phyloP scores from a whole-genome alignment of 2,329 filamentous ascomycete genomes.

The Geosmithia morbida region DNA sequence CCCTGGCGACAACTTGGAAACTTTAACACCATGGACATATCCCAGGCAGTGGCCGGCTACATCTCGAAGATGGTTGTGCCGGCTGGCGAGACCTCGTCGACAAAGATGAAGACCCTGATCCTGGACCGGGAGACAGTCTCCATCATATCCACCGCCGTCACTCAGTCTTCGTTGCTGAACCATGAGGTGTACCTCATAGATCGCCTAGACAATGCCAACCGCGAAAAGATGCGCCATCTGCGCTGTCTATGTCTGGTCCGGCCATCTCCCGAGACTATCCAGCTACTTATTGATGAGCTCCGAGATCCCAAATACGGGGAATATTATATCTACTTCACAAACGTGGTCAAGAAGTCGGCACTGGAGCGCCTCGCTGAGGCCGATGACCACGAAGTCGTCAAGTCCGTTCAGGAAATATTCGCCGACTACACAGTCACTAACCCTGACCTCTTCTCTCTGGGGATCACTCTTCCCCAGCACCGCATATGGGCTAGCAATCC shows the following conservation, averaged over 20 bases:
- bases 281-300: constrained; percentile 87
- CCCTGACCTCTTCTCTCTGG: constrained; percentile 77
- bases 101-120: constrained; percentile 97
- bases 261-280: constrained; percentile 83
- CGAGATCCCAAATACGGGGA: constrained; percentile 95
- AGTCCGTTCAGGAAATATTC: constrained; percentile 87
- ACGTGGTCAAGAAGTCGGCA: constrained; percentile 92
- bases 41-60: constrained; percentile 86
- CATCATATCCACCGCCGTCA: constrained; percentile 89
- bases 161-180: constrained; percentile 85
- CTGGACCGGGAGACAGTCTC: constrained; percentile 88
- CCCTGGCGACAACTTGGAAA: not conserved
- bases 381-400: constrained; percentile 94
- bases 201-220: constrained; percentile 73
- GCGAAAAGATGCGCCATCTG: constrained; percentile 97
- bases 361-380: constrained; percentile 89
- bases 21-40: constrained; percentile 64
- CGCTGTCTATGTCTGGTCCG: constrained; percentile 87
- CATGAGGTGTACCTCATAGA: constrained; percentile 98
- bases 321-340: constrained; percentile 95
- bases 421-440: constrained; percentile 94
- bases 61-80: constrained; percentile 85
- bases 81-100: constrained; percentile 54
- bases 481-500: constrained; percentile 69
- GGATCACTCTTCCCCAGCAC: constrained; percentile 56